A percentile compares a stretch with the other conserved stretches of the same genome.
Conservation (phyloP, 345 rosid species). For the Populus deltoides region DNA sequence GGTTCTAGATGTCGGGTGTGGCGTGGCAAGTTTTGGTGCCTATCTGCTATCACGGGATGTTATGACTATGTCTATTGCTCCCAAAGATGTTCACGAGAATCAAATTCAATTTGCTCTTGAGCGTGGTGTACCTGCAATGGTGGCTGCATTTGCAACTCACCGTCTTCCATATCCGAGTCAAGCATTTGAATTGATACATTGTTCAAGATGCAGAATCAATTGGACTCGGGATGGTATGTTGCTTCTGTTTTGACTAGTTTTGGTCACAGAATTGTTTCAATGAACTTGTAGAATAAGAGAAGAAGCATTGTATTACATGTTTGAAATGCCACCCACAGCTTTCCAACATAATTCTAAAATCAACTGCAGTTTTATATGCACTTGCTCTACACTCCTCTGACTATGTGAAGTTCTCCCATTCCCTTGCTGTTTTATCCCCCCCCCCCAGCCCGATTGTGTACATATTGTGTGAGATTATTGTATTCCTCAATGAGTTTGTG, state of each 20-base stretch:
- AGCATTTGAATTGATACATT: conserved; percentile 94
- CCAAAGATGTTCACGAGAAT: conserved; percentile 98
- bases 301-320: not conserved
- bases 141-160: conserved; percentile 82
- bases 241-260: conserved; percentile 11
- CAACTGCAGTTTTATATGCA: not conserved
- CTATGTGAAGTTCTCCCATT: not conserved
- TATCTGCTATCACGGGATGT: conserved; percentile 76
- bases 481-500: not conserved
- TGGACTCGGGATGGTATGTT: conserved; percentile 98
- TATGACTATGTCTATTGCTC: conserved; percentile 84
- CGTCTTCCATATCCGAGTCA: conserved; percentile 84
- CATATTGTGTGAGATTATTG: not conserved
- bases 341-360: not conserved
- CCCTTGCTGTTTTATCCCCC: not conserved
- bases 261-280: not conserved
- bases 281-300: not conserved
- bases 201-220: conserved; percentile 96
- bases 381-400: not conserved
- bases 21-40: conserved; percentile 99
- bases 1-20: conserved; percentile 88
- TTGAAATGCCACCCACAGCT: not conserved
- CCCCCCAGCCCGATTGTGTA: not conserved
- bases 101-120: conserved; percentile 99
- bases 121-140: conserved; percentile 99